These are phyloP conservation scores for Solanum gandarillasii DNA, from an alignment of 257 asterid genomes.

Conservation along the genomic window DNA sequence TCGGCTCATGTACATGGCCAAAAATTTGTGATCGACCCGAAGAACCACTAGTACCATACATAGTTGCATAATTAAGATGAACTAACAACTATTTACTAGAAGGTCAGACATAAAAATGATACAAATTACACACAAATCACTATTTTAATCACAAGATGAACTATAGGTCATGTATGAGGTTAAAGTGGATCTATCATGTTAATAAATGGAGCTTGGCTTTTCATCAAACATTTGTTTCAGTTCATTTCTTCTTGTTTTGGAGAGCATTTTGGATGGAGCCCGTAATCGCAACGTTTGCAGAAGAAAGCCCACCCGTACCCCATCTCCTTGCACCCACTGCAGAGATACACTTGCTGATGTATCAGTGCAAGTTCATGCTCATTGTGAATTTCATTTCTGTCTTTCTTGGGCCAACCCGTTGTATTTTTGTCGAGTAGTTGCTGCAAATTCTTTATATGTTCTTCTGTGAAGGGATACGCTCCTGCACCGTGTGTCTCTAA, in stretches of 20 bases:
- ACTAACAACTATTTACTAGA: not conserved
- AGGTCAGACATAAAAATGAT: not conserved
- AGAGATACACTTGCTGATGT: conserved; percentile 10
- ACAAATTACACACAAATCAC: not conserved
- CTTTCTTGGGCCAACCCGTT: conserved; percentile 20
- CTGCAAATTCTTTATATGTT: conserved; percentile 5
- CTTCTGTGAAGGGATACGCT: conserved; percentile 20
- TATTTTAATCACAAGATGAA: not conserved
- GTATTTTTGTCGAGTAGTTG: conserved; percentile 5
- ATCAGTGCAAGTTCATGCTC: conserved; percentile 10
- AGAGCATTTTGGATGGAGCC: conserved; percentile 30
- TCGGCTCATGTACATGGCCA: not conserved
- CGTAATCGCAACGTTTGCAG: conserved; percentile 13
- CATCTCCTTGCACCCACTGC: conserved; percentile 19
- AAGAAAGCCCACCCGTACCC: conserved; percentile 26
- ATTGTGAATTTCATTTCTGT: conserved; percentile 10
- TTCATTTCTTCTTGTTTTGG: conserved; percentile 7
- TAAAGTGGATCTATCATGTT: not conserved
- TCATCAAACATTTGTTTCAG: not conserved
- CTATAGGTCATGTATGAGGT: not conserved
- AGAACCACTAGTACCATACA: not conserved
- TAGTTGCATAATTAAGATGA: not conserved
- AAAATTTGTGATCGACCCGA: not conserved
- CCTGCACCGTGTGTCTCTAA: conserved; percentile 16
- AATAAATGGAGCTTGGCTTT: not conserved